Base-by-base conservation (phyloP, 2,329 filamentous ascomycete species). In the Alternaria metachromatica region DNA sequence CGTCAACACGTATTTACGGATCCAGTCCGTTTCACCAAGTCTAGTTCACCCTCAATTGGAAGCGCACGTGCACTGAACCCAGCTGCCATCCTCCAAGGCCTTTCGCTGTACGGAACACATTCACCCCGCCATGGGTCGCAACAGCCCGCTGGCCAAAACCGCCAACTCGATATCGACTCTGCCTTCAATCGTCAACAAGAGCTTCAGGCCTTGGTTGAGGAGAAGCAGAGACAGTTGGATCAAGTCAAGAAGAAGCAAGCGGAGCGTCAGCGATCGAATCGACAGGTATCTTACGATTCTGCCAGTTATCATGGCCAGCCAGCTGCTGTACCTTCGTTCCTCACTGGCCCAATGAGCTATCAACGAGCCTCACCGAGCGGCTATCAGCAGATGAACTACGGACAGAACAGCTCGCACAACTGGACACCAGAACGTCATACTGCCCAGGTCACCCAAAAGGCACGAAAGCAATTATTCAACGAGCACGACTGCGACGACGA, bases 311-410 rank as follows among this genome's bases (percentile, higher is more conserved):
- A 13, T 8, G 43, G n/a, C 9, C 51, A 49, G 4, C 6, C 18
- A 18, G 8, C 21, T n/a, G 15, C 41, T 12, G 41, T 23, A 33
- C 15, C 55, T 28, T 5, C 46, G 11, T 45, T 55, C 8, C 15
- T 53, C 10, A 46, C 11, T 12, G 57, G 45, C 5, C 55, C 60
- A n/a, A 20, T 59, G 15, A 48, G 37, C n/a, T 65, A 65, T 18
- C 51, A 43, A 12, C 43, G 51, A 6, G 33, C 46, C 9, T 28
- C 50, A 20, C 41, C 26, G 13, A 21, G 15, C 8, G 15, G 23
- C n/a, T 49, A 30, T 41, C 55, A 46, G 30, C 51, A 43, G 9
- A 6, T 41, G 4, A 8, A 9, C 3, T 41, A 21, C 9, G 44
- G 18, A 43, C 44, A 53, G 11, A n/a, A 25, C 1, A 23, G 26